Evolutionary conservation across 768 basidiomycete species (phyloP), one percentile per base, ranked within the genome.

Genomic region (Holtermannia corniformis): DNA sequence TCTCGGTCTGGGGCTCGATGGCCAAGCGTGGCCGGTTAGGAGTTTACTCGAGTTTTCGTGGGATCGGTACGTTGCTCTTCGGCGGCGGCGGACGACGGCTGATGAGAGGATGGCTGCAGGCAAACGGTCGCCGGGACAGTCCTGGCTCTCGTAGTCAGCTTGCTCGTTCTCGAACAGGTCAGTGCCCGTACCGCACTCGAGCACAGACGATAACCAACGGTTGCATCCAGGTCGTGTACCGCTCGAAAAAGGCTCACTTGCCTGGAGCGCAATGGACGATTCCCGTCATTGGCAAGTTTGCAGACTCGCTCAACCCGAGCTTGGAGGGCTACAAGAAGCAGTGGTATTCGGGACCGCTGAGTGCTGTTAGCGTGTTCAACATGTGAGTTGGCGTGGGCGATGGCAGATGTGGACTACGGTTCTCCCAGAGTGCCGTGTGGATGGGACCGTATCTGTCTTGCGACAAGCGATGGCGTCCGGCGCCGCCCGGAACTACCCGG

Each of bases 251-350:
- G 67, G 80, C 78, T 19, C 80, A 85, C 62, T 79, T 96, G 5
- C 91, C 93, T 0, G 93, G 93, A 4, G 81, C 79, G 44, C 77
- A 72, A 68, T 96, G 90, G 91, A 95, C 90, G 12, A 91, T 95
- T 58, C 95, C 95, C n/a, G 65, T 99, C 65, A 96, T 99, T 51
- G 95, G 95, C 52, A 91, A 91, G 73, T 95, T 96, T 63, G 82
- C 85, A 3, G 89, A 96, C 68, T 92, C 88, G 3, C 76, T 93
- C 76, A 81, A 84, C 60, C 95, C 95, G 12, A 84, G 87, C 4
- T 79, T 97, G 79, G 87, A 92, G 68, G 81, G 80, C 41, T 99
- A 99, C 77, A 86, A 84, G 78, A 79, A 78, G 60, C 88, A 92
- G 64, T 99, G 93, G 93, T 78, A 85, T 60, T 83, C 84, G 1